Percentiles rank a stretch among this genome's conserved stretches.
Conservation (phyloP, 1,139 yeast species). For the Saccharomycopsis phalli region DNA sequence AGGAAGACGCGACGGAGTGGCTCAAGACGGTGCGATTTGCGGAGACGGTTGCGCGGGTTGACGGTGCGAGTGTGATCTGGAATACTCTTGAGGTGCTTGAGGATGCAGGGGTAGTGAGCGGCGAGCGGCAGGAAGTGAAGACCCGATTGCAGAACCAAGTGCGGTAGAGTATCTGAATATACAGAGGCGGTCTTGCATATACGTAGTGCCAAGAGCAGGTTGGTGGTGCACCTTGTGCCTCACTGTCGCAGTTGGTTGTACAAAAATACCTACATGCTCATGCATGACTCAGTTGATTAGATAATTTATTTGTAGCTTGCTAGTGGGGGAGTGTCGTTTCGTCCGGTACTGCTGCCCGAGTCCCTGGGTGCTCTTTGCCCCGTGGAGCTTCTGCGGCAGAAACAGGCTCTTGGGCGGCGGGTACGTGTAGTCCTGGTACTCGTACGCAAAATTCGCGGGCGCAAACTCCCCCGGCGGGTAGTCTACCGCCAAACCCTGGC, state of each 20-base stretch:
- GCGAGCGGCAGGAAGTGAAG: constrained; percentile 8
- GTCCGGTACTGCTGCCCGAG: background rate
- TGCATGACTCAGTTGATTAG: constrained; percentile 8
- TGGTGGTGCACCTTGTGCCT: too few species aligned
- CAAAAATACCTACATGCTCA: background rate
- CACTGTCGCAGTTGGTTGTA: constrained; percentile 1
- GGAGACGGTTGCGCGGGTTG: constrained; percentile 39
- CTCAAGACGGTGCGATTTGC: constrained; percentile 64
- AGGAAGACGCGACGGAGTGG: constrained; percentile 76
- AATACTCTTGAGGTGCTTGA: constrained; percentile 52
- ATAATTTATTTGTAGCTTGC: constrained; percentile 13
- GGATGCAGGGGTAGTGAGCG: constrained; percentile 48
- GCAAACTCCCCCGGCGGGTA: background rate
- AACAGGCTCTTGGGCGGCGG: too few species aligned
- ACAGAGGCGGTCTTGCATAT: too few species aligned
- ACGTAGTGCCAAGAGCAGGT: too few species aligned
- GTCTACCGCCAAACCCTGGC: background rate
- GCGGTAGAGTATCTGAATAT: background rate
- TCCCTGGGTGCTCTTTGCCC: background rate
- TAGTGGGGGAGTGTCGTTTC: constrained; percentile 3
- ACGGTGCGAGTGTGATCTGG: constrained; percentile 42
- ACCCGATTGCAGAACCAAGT: constrained; percentile 2
- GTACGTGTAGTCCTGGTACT: too few species aligned
- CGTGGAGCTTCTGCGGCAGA: too few species aligned
- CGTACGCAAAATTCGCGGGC: background rate